Evolutionary conservation across 345 rosid species (phyloP).

Genomic region (Eucalyptus shirleyi): DNA sequence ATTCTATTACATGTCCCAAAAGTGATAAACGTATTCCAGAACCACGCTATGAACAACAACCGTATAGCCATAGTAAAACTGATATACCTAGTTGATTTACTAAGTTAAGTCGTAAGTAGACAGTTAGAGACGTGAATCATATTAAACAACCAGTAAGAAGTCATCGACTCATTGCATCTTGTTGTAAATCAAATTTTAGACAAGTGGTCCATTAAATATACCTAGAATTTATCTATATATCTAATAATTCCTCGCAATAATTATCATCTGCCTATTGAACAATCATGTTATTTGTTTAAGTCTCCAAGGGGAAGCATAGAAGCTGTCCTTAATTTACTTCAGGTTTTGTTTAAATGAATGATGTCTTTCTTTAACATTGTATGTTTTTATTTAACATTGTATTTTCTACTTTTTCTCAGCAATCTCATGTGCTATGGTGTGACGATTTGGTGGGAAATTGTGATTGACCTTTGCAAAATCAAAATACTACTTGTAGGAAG

Average conservation of each 20-base stretch:
- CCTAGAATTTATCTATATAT: background rate
- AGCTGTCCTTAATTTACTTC: background rate
- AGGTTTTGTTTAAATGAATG: background rate
- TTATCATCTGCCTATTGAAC: background rate
- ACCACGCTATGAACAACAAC: background rate
- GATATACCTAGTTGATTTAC: background rate
- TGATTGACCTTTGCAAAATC: background rate
- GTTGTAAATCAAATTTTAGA: background rate
- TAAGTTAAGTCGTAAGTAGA: background rate
- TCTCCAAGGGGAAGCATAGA: background rate
- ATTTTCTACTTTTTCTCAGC: background rate
- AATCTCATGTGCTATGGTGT: background rate
- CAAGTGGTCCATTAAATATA: background rate
- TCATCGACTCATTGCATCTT: background rate
- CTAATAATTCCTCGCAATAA: background rate
- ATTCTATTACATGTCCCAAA: conserved; percentile 51
- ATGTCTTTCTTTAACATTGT: background rate
- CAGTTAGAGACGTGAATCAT: background rate
- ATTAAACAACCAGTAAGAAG: background rate
- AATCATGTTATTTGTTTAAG: background rate
- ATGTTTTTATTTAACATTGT: background rate
- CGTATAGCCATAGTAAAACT: background rate
- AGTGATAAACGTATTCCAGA: background rate
- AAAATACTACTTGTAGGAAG: background rate
- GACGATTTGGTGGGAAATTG: background rate